Conservation (phyloP, 192 early-diverging fungal genomes). For the Rhizoclosmatium sp. region DNA sequence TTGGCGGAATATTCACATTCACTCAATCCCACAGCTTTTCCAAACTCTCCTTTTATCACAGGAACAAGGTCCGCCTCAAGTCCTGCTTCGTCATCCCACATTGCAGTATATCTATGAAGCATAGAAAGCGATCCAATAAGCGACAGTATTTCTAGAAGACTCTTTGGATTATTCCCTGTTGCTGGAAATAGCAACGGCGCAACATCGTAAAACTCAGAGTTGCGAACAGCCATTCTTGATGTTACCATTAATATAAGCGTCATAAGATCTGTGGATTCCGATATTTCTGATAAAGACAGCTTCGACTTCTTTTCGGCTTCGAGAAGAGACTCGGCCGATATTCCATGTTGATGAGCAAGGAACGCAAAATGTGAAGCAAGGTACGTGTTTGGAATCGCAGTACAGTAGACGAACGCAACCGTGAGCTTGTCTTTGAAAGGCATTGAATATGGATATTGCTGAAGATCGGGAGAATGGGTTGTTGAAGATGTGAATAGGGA, state of each 20-base stretch:
- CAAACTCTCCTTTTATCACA: background rate
- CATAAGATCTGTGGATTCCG: background rate
- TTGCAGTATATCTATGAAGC: constrained; percentile 9
- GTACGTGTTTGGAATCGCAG: background rate
- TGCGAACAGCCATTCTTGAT: background rate
- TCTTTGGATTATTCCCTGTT: background rate
- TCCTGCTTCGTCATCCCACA: background rate
- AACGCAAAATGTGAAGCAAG: background rate
- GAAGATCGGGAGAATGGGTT: background rate
- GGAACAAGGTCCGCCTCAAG: background rate
- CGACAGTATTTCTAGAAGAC: background rate
- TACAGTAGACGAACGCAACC: background rate
- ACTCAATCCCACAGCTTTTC: background rate
- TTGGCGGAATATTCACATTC: background rate
- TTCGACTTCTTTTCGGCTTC: background rate
- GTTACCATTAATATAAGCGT: background rate
- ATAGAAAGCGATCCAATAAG: background rate
- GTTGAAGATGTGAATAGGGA: background rate
- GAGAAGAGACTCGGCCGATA: background rate
- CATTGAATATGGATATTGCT: background rate
- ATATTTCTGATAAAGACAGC: background rate
- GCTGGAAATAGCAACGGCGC: background rate
- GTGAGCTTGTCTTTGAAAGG: background rate
- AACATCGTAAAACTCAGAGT: background rate
- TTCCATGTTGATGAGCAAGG: background rate